phyloP scores from a whole-genome alignment of 2,329 filamentous ascomycete genomes.

The Exophiala spinifera region DNA sequence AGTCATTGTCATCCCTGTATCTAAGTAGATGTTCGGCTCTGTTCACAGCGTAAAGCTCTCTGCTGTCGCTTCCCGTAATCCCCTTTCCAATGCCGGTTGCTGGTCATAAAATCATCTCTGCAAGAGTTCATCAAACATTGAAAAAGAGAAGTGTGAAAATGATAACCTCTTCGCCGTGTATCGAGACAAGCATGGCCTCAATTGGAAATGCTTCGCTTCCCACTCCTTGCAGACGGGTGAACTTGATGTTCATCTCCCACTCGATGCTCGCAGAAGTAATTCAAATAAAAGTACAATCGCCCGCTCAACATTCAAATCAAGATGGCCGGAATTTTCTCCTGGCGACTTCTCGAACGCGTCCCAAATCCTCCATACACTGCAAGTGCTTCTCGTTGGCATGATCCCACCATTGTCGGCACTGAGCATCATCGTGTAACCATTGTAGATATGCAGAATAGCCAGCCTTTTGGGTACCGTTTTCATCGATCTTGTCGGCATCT shows the following conservation, averaged over 20 bases:
- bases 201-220: no score
- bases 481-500: constrained; percentile 18
- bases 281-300: neutral
- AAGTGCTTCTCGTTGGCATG: constrained; percentile 46
- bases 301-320: neutral
- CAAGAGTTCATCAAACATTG: neutral
- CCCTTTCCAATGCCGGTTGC: no score
- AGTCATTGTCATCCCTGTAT: no score
- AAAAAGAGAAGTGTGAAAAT: neutral
- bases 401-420: constrained; percentile 48
- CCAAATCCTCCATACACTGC: constrained; percentile 42
- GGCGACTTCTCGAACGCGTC: constrained; percentile 33
- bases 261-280: neutral
- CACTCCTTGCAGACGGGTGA: no score
- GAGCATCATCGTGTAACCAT: constrained; percentile 45
- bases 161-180: no score
- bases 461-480: constrained; percentile 31
- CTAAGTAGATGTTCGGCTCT: no score
- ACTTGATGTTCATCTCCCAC: neutral
- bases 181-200: no score
- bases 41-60: no score
- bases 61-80: no score
- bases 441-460: constrained; percentile 46
- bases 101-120: neutral
- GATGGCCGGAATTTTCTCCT: constrained; percentile 12